A percentile compares a stretch with the other conserved stretches of the same genome.
Evolutionary conservation across 257 asterid genomes (phyloP).

Genomic region (Solanum sejunctum): DNA sequence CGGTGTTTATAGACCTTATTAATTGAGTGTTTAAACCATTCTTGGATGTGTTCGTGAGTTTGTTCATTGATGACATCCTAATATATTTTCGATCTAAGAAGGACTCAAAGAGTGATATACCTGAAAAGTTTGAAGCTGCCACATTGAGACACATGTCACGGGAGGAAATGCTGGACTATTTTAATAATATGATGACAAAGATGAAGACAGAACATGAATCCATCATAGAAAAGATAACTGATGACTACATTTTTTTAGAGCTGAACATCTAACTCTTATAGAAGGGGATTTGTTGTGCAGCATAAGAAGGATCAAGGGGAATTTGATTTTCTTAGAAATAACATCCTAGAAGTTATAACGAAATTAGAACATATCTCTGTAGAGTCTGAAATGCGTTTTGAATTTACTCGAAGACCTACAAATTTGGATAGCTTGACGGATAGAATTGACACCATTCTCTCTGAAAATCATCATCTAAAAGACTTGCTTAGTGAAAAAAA

Average conservation of each 20-base stretch:
- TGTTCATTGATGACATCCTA: too few species aligned
- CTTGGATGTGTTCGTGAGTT: too few species aligned
- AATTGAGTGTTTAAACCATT: too few species aligned
- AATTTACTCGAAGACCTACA: too few species aligned
- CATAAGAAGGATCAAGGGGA: too few species aligned
- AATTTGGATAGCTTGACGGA: too few species aligned
- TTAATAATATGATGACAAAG: slow-evolving; percentile 39
- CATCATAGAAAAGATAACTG: slow-evolving; percentile 45
- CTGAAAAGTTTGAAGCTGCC: slow-evolving; percentile 45
- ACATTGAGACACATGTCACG: slow-evolving; percentile 39
- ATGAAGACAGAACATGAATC: slow-evolving; percentile 74
- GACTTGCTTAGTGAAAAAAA: too few species aligned
- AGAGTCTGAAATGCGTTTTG: slow-evolving; percentile 33
- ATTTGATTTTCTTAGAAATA: slow-evolving; percentile 49
- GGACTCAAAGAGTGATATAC: too few species aligned
- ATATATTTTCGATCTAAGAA: too few species aligned
- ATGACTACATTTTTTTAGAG: slow-evolving; percentile 42
- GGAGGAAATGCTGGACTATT: slow-evolving; percentile 46
- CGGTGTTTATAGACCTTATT: too few species aligned
- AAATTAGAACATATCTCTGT: slow-evolving; percentile 52
- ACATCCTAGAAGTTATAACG: slow-evolving; percentile 38
- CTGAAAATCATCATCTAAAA: too few species aligned
- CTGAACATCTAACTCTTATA: slow-evolving; percentile 40
- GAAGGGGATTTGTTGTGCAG: slow-evolving; percentile 30
- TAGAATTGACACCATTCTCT: too few species aligned